phyloP scores from a whole-genome alignment of 139 green algal species.

The Diplosphaera chodatii region DNA sequence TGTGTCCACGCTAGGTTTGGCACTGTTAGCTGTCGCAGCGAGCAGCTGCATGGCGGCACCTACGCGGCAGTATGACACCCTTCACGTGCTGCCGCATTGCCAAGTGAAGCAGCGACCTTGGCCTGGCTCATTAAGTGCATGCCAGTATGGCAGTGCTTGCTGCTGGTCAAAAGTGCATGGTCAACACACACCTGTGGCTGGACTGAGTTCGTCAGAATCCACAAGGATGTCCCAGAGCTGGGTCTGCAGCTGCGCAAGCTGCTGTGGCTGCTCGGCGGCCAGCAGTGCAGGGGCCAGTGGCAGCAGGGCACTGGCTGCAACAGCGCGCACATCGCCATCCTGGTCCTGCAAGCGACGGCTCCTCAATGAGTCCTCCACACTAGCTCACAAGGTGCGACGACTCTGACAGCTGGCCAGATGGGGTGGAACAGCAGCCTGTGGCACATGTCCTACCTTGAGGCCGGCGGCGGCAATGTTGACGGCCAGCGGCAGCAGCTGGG shows the following conservation, averaged over 20 bases:
- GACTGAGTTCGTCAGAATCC: conserved; percentile 77
- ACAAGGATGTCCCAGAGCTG: conserved; percentile 73
- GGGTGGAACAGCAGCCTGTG: not conserved
- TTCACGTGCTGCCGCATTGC: no score
- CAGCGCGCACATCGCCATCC: conserved; percentile 88
- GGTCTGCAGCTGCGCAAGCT: conserved; percentile 23
- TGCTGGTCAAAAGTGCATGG: no score
- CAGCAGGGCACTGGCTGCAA: conserved; percentile 82
- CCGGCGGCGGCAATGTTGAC: conserved; percentile 52
- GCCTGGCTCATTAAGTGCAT: no score
- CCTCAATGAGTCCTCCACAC: no score
- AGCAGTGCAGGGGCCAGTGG: conserved; percentile 66
- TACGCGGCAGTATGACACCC: not conserved
- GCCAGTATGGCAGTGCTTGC: no score
- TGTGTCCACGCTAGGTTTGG: not conserved
- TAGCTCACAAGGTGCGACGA: no score
- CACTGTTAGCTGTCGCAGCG: conserved; percentile 10
- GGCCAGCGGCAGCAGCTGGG: conserved; percentile 45
- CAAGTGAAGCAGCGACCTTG: no score
- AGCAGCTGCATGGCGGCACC: conserved; percentile 70
- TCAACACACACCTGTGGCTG: conserved; percentile 43
- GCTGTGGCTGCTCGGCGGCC: not conserved
- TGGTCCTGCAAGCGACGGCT: conserved; percentile 34
- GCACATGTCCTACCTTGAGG: conserved; percentile 35
- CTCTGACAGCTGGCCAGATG: no score